Evolutionary conservation across 2,329 filamentous ascomycete species (phyloP).

Genomic region (Dryadomyces quercus-mongolicae): DNA sequence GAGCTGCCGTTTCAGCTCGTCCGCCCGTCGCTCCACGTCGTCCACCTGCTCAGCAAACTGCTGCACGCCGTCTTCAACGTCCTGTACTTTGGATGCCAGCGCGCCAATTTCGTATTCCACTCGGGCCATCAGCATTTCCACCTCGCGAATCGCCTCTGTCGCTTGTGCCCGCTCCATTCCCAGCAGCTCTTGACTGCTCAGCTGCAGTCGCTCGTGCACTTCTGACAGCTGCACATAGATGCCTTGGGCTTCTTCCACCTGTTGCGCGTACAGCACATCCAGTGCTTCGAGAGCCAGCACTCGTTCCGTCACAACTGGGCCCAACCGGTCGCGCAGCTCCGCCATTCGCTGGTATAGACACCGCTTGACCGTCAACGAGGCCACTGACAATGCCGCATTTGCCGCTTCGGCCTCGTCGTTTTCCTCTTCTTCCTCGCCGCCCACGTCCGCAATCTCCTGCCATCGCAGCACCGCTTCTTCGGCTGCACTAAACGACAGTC

Average conservation of each 20-base stretch:
- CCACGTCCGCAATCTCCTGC: constrained; percentile 34
- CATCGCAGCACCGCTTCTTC: constrained; percentile 63
- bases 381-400: neutral
- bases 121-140: constrained; percentile 72
- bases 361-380: constrained; percentile 38
- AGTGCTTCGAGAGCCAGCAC: constrained; percentile 44
- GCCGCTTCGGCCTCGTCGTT: neutral
- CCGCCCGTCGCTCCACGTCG: constrained; percentile 54
- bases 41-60: constrained; percentile 71
- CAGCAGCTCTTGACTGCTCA: constrained; percentile 56
- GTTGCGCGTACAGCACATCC: constrained; percentile 47
- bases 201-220: constrained; percentile 54
- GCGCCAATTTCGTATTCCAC: constrained; percentile 85
- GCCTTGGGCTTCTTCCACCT: constrained; percentile 52
- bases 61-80: constrained; percentile 71
- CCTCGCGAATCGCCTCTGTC: constrained; percentile 60
- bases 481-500: constrained; percentile 63
- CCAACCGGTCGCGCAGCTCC: constrained; percentile 37
- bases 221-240: constrained; percentile 62
- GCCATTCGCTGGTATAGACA: constrained; percentile 41
- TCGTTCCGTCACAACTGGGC: constrained; percentile 49
- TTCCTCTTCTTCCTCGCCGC: neutral
- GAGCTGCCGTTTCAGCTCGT: constrained; percentile 49
- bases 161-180: constrained; percentile 56
- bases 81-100: constrained; percentile 67